Percentiles rank a stretch among this genome's conserved stretches.
Conservation (phyloP, 306 rosid species). For the Echinosophora koreensis region DNA sequence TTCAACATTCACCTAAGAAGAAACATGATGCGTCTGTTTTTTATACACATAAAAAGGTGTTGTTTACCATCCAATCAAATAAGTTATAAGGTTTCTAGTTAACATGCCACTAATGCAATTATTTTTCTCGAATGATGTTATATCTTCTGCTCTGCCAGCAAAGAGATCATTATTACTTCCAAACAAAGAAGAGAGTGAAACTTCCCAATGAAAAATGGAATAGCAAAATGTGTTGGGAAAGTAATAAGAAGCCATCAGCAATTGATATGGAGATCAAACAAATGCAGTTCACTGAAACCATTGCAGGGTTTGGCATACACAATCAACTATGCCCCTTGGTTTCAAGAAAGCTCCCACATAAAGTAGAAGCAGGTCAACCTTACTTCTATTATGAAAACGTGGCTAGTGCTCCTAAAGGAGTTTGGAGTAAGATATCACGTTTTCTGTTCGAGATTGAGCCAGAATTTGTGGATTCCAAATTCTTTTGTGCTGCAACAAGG, state of each 20-base stretch:
- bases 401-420: constrained; percentile 81
- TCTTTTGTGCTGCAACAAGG: constrained; percentile 73
- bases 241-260: constrained; percentile 31
- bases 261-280: constrained; percentile 59
- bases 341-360: constrained; percentile 54
- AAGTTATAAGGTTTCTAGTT: constrained; percentile 6
- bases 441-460: constrained; percentile 75
- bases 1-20: constrained; percentile 17
- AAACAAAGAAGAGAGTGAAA: constrained; percentile 37
- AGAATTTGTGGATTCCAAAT: constrained; percentile 80
- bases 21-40: not conserved
- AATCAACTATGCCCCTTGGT: constrained; percentile 37
- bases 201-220: constrained; percentile 13
- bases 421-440: constrained; percentile 77
- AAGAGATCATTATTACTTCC: constrained; percentile 3
- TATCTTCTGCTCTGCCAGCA: constrained; percentile 4
- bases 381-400: constrained; percentile 84
- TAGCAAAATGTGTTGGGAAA: constrained; percentile 6
- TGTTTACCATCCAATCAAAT: constrained; percentile 2
- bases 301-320: constrained; percentile 72
- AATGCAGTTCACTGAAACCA: constrained; percentile 50
- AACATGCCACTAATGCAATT: not conserved
- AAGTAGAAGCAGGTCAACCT: constrained; percentile 62
- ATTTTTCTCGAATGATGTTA: constrained; percentile 26
- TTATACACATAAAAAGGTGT: constrained; percentile 7